Base-by-base conservation (phyloP, 495 filamentous ascomycete species). In the Xylaria intraflava region DNA sequence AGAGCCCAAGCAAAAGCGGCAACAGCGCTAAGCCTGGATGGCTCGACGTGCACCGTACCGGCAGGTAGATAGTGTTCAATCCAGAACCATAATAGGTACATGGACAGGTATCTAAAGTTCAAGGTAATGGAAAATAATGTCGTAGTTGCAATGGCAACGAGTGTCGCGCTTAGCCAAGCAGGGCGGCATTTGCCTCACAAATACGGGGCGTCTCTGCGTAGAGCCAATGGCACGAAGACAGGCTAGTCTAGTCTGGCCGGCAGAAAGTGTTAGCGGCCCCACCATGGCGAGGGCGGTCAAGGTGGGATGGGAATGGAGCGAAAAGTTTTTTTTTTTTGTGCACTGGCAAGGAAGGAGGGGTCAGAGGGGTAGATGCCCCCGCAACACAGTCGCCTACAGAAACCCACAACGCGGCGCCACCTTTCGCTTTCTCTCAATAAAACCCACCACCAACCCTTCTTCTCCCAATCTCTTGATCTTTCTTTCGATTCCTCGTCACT, bases 341-440 rank as follows among this genome's bases (percentile, higher is more conserved):
- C 54, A 59, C 57, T 61, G 60, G 64, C 61, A 53, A 53, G 62
- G 58, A 64, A 66, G 58, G 63, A 61, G 61, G 63, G 63, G 61
- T 59, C 51, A 53, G 64, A 61, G 58, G 64, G 58, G 61, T 58
- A 63, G 10, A 42, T 49, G 49, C 52, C 56, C 62, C 64, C 63
- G 58, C 63, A 64, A 59, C 58, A 40, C 43, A 46, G 24, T 35
- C 2, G 20, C 43, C 46, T 31, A 43, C 50, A 64, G 50, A 56
- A 62, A 56, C 56, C 58, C 56, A 57, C 46, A 35, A 51, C 55
- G 49, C 51, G 29, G 31, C 33, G 53, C 58, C 64, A 64, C 61
- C 45, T 19, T 53, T 42, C 46, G 49, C 45, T 40, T 51, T 56
- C 52, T 55, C 55, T 60, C 58, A 61, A 66, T 66, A 66, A 66